A percentile compares a stretch with the other conserved stretches of the same genome.
Conservation (phyloP, 2,329 filamentous ascomycete species). For the Sodiomyces alkalinus region DNA sequence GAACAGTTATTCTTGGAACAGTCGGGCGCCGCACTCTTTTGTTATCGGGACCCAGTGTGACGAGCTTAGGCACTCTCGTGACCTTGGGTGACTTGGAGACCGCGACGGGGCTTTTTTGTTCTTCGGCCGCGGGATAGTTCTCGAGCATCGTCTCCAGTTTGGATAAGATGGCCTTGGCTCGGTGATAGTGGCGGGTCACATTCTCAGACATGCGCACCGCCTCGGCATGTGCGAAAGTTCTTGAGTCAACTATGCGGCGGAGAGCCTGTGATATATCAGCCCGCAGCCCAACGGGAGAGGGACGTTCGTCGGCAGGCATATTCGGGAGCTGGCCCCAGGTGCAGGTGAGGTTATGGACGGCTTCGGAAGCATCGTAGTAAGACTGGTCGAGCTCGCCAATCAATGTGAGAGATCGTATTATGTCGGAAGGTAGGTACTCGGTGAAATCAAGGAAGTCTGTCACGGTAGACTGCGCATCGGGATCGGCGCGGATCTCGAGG, state of each 20-base stretch:
- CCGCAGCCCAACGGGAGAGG: slow-evolving; percentile 34
- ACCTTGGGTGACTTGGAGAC: slow-evolving; percentile 38
- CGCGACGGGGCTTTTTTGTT: slow-evolving; percentile 33
- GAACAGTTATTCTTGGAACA: slow-evolving; percentile 46
- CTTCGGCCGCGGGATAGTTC: slow-evolving; percentile 37
- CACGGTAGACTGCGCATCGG: slow-evolving; percentile 53
- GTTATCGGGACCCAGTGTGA: slow-evolving; percentile 27
- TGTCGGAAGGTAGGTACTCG: slow-evolving; percentile 53
- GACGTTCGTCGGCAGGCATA: slow-evolving; percentile 29
- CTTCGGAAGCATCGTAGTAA: slow-evolving; percentile 39
- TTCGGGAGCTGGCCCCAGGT: slow-evolving; percentile 40
- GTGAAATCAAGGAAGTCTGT: slow-evolving; percentile 57
- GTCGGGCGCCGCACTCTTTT: slow-evolving; percentile 29
- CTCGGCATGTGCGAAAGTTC: slow-evolving; percentile 45
- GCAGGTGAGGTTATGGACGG: slow-evolving; percentile 39
- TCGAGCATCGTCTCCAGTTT: slow-evolving; percentile 46
- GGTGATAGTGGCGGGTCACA: slow-evolving; percentile 44
- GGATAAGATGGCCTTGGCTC: slow-evolving; percentile 40
- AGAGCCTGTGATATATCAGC: slow-evolving; percentile 45
- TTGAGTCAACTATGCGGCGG: slow-evolving; percentile 36
- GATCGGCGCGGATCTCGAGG: slow-evolving; percentile 39
- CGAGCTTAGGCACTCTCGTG: slow-evolving; percentile 30
- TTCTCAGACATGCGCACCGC: slow-evolving; percentile 49
- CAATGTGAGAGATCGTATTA: slow-evolving; percentile 48
- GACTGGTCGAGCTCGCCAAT: slow-evolving; percentile 48